Evolutionary conservation across 2,329 filamentous ascomycete species (phyloP).

Genomic region (Coniochaeta ligniaria): DNA sequence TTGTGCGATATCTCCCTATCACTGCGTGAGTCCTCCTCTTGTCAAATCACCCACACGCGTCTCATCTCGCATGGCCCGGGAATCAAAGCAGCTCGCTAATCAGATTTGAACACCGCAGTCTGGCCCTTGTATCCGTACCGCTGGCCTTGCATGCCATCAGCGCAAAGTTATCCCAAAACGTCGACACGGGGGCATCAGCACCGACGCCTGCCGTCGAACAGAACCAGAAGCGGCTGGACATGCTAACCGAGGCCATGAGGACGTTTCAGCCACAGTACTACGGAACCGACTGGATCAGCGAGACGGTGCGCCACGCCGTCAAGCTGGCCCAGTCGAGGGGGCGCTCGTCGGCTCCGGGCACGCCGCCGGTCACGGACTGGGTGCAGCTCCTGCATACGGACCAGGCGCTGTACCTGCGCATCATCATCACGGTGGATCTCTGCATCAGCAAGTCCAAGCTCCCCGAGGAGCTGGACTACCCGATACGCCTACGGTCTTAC

Average conservation of each 20-base stretch:
- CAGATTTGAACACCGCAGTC: neutral
- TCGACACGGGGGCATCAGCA: conserved; percentile 11
- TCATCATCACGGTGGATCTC: conserved; percentile 36
- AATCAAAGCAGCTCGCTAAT: neutral
- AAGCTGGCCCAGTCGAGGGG: conserved; percentile 30
- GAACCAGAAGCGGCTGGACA: conserved; percentile 34
- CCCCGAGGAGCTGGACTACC: conserved; percentile 31
- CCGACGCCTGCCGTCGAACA: conserved; percentile 29
- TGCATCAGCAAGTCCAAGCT: conserved; percentile 33
- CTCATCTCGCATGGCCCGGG: neutral
- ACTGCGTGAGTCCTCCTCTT: neutral
- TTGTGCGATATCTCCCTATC: conserved; percentile 34
- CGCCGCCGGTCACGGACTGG: conserved; percentile 25
- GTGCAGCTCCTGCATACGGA: conserved; percentile 32
- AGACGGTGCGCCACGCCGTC: conserved; percentile 34
- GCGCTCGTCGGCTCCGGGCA: conserved; percentile 1
- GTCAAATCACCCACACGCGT: neutral
- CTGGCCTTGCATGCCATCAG: conserved; percentile 21
- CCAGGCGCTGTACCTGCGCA: conserved; percentile 30
- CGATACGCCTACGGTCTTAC: conserved; percentile 23
- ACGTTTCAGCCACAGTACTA: conserved; percentile 37
- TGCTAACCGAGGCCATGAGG: conserved; percentile 37
- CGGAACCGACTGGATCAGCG: conserved; percentile 35
- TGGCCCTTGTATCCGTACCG: neutral
- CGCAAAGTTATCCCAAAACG: conserved; percentile 24